A percentile compares a stretch with the other conserved stretches of the same genome.
phyloP scores from a whole-genome alignment of 2,329 filamentous ascomycete species.

The Claviceps digitariae region DNA sequence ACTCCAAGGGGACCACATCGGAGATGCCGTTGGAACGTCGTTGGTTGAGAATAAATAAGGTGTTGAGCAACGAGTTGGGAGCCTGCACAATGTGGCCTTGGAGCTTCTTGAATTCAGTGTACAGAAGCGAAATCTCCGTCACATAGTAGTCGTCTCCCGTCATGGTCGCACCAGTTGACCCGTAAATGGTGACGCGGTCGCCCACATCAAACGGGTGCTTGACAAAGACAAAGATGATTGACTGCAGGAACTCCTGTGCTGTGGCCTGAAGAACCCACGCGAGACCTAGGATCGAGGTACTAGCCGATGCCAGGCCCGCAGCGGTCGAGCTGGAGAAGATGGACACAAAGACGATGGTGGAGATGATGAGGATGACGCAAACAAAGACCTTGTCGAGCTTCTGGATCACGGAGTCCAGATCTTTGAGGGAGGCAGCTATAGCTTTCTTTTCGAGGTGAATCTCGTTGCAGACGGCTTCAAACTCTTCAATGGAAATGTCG shows the following conservation, averaged over 20 bases:
- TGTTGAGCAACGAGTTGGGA: conserved; percentile 87
- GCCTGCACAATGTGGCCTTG: conserved; percentile 92
- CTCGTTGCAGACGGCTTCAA: conserved; percentile 86
- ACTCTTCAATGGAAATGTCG: conserved; percentile 88
- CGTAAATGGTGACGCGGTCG: conserved; percentile 83
- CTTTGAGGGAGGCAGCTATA: conserved; percentile 87
- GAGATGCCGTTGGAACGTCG: conserved; percentile 78
- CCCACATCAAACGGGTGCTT: conserved; percentile 97
- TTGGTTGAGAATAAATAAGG: conserved; percentile 88
- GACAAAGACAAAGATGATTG: conserved; percentile 88
- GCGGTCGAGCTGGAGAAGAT: conserved; percentile 85
- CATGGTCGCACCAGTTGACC: conserved; percentile 66
- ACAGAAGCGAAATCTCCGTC: conserved; percentile 82
- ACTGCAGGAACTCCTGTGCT: conserved; percentile 88
- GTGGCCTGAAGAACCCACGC: conserved; percentile 90
- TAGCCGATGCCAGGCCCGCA: conserved; percentile 77
- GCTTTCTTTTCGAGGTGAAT: conserved; percentile 91
- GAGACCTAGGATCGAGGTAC: conserved; percentile 74
- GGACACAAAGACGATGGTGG: conserved; percentile 75
- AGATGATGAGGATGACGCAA: conserved; percentile 70
- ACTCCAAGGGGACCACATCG: conserved; percentile 68
- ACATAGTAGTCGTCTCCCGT: conserved; percentile 91
- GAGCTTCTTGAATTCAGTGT: conserved; percentile 98
- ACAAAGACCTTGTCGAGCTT: conserved; percentile 84
- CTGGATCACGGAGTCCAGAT: conserved; percentile 82